Percentiles rank a stretch among this genome's conserved stretches.
Conservation (phyloP, 228 moss, liverwort and hornwort genomes). For the Sphagnum fallax region DNA sequence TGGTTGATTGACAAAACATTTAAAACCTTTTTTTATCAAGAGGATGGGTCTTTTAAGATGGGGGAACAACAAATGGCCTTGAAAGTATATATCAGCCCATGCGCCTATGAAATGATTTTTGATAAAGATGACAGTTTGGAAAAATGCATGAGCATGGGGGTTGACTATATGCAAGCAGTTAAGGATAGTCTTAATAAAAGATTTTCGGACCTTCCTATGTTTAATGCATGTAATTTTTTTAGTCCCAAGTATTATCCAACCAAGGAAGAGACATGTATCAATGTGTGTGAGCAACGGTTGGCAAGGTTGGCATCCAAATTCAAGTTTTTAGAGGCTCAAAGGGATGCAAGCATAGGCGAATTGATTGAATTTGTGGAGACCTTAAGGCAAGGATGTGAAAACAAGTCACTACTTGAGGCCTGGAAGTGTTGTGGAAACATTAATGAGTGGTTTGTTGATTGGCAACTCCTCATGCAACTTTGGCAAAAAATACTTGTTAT, state of each 20-base stretch:
- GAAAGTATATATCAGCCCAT: neutral
- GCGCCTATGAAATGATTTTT: neutral
- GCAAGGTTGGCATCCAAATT: too few relatives aligned
- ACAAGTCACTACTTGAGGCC: neutral
- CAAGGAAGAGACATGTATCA: neutral
- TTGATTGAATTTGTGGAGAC: neutral
- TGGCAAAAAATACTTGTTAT: neutral
- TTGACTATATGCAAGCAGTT: neutral
- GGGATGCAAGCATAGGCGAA: neutral
- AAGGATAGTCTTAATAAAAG: neutral
- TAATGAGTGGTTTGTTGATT: neutral
- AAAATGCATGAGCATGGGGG: neutral
- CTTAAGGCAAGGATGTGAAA: neutral
- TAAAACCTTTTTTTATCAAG: neutral
- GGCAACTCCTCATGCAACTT: neutral
- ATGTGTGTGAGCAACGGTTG: too few relatives aligned
- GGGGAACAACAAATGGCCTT: neutral
- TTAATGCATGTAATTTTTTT: neutral
- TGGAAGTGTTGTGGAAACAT: neutral
- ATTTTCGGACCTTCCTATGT: neutral
- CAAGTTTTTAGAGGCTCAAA: neutral
- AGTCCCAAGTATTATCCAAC: neutral
- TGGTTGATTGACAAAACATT: neutral
- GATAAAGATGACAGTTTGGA: neutral
- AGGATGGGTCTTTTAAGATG: neutral